Evolutionary conservation across 805 yeast genomes (phyloP), one percentile per base, ranked within the genome.

Genomic region (Wickerhamomyces rabaulensis): DNA sequence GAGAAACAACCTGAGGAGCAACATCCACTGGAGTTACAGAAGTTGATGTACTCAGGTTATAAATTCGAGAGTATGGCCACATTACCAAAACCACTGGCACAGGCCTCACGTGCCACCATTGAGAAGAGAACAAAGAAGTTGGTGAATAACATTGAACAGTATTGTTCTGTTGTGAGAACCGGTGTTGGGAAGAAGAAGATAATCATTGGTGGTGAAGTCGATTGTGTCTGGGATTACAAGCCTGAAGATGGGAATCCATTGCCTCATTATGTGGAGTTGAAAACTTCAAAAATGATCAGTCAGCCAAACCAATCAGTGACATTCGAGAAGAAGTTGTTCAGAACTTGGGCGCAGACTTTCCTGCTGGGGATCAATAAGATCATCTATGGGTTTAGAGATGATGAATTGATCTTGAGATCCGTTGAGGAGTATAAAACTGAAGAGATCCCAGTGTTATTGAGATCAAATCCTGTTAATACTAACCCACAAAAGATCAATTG

Each of bases 261-360:
- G 40, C 63, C 74, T 4, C 95, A 88, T 64, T 94, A 94, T 61
- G 83, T 84, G 8, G 97, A 94, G 63, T 70, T 94, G 52, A 92
- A 91, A 60, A 87, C 96, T 1, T 68, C 84, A 2, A 69, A 75
- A 39, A 69, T 74, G 6, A 72, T 92, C 0, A 71, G 69, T 20
- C 70, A 76, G 17, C 78, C 80, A 6, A 71, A 74, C 15, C 83
- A 83, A 35, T 80, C 84, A 15, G 71, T 71, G 35, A 73, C 62
- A 17, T 89, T 92, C 60, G 97, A 92, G 60, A 75, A 73, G 45
- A 90, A 89, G 65, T 68, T 94, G 40, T 79, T 84, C 61, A 77
- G 72, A 50, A 76, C 95, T 0, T 94, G 99, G 99, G 88, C 95
- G 2, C 98, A 90, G 68, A 85, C 96, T 52, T 94, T 90, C 63